Base-by-base conservation (phyloP, 371 early-diverging fungal genomes). In the Rhizopus stolonifer region DNA sequence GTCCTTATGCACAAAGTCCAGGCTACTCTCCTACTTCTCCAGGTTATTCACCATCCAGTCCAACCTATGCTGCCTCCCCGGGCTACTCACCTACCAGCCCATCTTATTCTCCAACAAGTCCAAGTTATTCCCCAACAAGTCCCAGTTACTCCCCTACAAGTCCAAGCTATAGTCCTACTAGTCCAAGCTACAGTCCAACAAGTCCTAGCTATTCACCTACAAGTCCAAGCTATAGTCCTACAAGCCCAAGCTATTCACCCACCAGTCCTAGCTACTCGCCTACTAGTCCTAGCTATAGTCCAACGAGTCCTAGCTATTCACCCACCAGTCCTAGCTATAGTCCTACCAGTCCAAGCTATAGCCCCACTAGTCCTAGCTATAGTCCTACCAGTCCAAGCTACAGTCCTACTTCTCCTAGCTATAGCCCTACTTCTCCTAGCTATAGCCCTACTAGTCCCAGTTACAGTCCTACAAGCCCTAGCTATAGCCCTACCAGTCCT, bases 21-120 rank as follows among this genome's bases (percentile, higher is more conserved):
- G 77, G 77, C 1, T 85, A 83, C 62, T 85, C 88, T 4, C 96
- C 96, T 17, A 88, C 91, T 2, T 83, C 83, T 2, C 95, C 93
- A 17, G 80, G 82, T 10, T 96, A 95, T 67, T 87, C 75, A 9
- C 75, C 75, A 24, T 34, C 93, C 76, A 72, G 79, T 54, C 78
- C 82, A 29, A 69, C 72, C 25, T 79, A 81, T 65, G 83, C 89
- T n/a, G 79, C 88, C 10, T 83, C 84, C 0, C 89, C 91, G 22
- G 71, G 76, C 18, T 92, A 88, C 60, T 84, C 86, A 15, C 92
- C 93, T 31, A 84, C 88, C n/a, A 79, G 79, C 17, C 88, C 88
- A 5, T 59, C 52, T n/a, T 86, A 85, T 51, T 85, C 81, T 7
- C 87, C 87, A 42, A 84, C 85, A 13, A 70, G 72, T 42, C 86